Evolutionary conservation across 176 grass and related monocot species (phyloP), one percentile per base, ranked within the genome.

Genomic region (Aegilops tauschii): DNA sequence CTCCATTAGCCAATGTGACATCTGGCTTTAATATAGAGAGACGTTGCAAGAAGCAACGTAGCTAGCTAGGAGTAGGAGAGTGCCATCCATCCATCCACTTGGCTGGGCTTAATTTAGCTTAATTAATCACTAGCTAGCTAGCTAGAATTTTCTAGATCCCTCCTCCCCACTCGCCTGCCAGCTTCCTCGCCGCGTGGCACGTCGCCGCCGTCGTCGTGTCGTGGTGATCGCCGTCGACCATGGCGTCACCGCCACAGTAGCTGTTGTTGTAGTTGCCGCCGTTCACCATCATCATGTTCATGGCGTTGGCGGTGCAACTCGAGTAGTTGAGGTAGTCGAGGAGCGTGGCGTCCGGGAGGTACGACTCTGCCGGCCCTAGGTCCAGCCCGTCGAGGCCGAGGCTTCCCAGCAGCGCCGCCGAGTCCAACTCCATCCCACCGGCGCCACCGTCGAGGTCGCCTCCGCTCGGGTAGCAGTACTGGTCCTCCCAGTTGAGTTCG

Each of bases 141-240:
- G 21, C 29, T 61, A 59, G 71, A 34, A 8, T 76, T 75, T 78
- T 82, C 90, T 94, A 92, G 88, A 94, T 89, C 84, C 95, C 92
- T 80, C 88, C 92, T 83, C 84, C 88, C 92, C 95, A 94, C 74
- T 94, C 88, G 12, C 89, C 79, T 10, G 44, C 44, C 61, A 92
- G 77, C 86, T 92, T 97, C 40, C 78, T 92, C 45, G 77, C 86
- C 80, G 84, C 47, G 28, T 97, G 86, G 85, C 83, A 91, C 45
- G 92, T 86, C 45, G 61, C 21, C 45, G 69, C 76, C 90, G 88
- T 90, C 42, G 86, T 56, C 23, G 87, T 45, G 28, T 37, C 39
- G 52, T 18, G 37, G 39, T 32, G 64, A 39, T n/a, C 69, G 17
- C 25, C 21, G 6, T 42, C 80, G 4, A 52, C 27, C 77, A 68